A percentile compares a stretch with the other conserved stretches of the same genome.
These are phyloP conservation scores for Drechslerella dactyloides DNA, from an alignment of 2,329 filamentous ascomycete genomes.

Conservation along the genomic window DNA sequence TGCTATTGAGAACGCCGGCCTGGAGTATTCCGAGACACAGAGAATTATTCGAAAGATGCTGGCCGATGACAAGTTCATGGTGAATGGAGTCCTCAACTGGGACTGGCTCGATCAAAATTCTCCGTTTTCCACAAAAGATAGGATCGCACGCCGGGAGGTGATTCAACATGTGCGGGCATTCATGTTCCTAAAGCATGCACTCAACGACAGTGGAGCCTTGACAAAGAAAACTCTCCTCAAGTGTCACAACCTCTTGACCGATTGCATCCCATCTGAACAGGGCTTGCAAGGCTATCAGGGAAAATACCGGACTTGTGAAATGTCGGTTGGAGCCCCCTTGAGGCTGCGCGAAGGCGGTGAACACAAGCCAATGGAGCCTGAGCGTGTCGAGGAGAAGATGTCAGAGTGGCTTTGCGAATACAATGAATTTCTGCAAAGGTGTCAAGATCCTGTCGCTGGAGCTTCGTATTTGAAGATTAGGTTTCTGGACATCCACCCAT, in stretches of 20 bases:
- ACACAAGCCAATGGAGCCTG: background rate
- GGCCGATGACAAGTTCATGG: too few relatives aligned
- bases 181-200: background rate
- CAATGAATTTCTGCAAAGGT: background rate
- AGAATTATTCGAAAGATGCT: constrained; percentile 5
- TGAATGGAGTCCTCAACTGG: too few relatives aligned
- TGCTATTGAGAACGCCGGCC: constrained; percentile 15
- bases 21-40: constrained; percentile 1
- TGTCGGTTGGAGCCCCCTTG: background rate
- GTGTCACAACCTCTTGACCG: constrained; percentile 4
- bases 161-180: constrained; percentile 27
- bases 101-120: too few relatives aligned
- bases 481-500: constrained; percentile 25
- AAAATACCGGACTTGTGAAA: constrained; percentile 1
- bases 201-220: background rate
- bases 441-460: constrained; percentile 6
- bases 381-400: background rate
- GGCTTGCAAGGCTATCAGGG: constrained; percentile 18
- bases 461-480: constrained; percentile 16
- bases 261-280: background rate
- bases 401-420: background rate
- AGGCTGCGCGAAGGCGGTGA: background rate
- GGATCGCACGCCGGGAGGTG: constrained; percentile 10
- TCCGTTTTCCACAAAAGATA: too few relatives aligned
- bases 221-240: background rate